A percentile compares a stretch with the other conserved stretches of the same genome.
These are phyloP conservation scores for Aspergillus ibericus DNA, from an alignment of 2,329 filamentous ascomycete genomes.

Conservation along the genomic window DNA sequence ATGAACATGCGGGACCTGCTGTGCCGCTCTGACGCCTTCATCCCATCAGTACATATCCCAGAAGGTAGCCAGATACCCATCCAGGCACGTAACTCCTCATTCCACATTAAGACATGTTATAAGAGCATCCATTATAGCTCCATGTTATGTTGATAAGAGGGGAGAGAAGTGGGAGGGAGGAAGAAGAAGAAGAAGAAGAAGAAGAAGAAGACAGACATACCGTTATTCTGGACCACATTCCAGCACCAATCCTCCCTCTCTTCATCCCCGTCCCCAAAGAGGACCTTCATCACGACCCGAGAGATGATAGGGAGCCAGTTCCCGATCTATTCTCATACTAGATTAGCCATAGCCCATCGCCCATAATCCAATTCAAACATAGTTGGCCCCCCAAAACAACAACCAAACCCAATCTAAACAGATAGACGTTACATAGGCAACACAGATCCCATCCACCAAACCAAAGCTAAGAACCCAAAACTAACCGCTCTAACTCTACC, in stretches of 20 bases:
- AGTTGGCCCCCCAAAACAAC: not conserved
- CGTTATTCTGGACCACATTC: slow-evolving; percentile 97
- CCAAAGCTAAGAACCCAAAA: not conserved
- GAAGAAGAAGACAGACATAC: slow-evolving; percentile 35
- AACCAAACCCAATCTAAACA: not conserved
- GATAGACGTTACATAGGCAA: too few species aligned
- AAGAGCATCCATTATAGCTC: not conserved
- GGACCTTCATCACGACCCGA: slow-evolving; percentile 69
- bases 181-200: not conserved
- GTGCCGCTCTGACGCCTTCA: slow-evolving; percentile 74
- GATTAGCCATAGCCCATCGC: not conserved
- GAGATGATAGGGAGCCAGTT: slow-evolving; percentile 55
- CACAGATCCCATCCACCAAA: not conserved
- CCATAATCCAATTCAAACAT: not conserved
- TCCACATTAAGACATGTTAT: not conserved
- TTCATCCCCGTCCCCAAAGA: slow-evolving; percentile 51
- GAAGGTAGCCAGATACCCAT: not conserved
- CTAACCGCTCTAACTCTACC: too few species aligned
- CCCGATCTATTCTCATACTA: slow-evolving; percentile 35
- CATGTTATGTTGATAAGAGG: too few species aligned
- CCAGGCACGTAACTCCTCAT: not conserved
- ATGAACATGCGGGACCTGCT: slow-evolving; percentile 91
- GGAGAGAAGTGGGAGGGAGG: too few species aligned
- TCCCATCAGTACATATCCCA: not conserved
- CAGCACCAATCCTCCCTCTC: slow-evolving; percentile 69